A percentile compares a stretch with the other conserved stretches of the same genome.
Evolutionary conservation across 176 grass and related monocot species (phyloP).

Genomic region (Typha latifolia): DNA sequence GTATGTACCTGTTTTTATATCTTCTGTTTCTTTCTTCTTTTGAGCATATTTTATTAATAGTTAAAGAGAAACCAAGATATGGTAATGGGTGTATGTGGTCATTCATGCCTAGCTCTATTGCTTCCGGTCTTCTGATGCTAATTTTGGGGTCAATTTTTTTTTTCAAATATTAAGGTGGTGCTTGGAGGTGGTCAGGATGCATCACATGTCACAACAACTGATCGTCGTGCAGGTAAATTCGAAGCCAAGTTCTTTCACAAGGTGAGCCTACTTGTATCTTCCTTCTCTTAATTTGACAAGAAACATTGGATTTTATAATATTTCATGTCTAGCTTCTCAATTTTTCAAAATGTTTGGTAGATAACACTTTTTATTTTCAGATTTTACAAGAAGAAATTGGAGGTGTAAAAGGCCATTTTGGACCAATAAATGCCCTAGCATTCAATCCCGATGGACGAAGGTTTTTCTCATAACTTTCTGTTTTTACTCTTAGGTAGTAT

Average conservation of each 20-base stretch:
- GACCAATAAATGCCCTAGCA: constrained; percentile 79
- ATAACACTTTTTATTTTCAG: constrained; percentile 19
- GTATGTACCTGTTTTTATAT: constrained; percentile 27
- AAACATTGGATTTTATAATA: background rate
- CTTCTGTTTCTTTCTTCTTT: background rate
- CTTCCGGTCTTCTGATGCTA: background rate
- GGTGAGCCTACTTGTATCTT: constrained; percentile 12
- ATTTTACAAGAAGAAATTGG: constrained; percentile 95
- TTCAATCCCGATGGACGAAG: constrained; percentile 93
- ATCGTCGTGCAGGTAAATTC: constrained; percentile 76
- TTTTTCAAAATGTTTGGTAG: background rate
- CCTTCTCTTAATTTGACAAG: background rate
- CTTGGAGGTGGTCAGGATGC: constrained; percentile 79
- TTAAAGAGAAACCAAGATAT: background rate
- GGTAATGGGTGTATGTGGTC: background rate
- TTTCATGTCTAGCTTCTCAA: background rate
- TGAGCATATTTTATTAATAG: background rate
- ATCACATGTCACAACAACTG: constrained; percentile 73
- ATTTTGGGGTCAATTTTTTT: background rate
- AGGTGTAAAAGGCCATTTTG: constrained; percentile 94
- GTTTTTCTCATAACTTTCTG: constrained; percentile 17
- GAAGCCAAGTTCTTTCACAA: constrained; percentile 93
- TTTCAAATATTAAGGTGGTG: constrained; percentile 53
- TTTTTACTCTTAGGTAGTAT: background rate
- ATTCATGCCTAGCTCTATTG: background rate